phyloP scores from a whole-genome alignment of 768 basidiomycete genomes.

The Amanita thiersii region DNA sequence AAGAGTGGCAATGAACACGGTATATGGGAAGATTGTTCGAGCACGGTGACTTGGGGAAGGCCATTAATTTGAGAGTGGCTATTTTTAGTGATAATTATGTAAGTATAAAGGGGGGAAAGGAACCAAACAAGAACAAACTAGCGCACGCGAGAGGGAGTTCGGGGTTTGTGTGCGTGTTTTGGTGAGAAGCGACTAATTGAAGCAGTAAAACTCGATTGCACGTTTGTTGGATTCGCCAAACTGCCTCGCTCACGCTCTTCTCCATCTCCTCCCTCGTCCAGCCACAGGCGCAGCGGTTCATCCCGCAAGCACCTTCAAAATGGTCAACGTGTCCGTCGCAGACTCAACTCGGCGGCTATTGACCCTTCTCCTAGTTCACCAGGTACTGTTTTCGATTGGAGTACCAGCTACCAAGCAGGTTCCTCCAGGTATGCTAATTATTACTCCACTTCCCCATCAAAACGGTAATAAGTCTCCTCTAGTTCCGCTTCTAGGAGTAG shows the following conservation, averaged over 20 bases:
- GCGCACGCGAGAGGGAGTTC: conserved; percentile 5
- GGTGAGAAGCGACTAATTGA: background rate
- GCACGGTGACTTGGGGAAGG: too few species aligned
- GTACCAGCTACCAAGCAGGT: conserved; percentile 82
- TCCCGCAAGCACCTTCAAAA: conserved; percentile 27
- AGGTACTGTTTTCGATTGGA: conserved; percentile 51
- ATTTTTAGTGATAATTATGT: too few species aligned
- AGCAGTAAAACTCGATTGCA: background rate
- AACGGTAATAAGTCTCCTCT: background rate
- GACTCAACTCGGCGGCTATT: conserved; percentile 23
- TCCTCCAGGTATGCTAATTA: conserved; percentile 58
- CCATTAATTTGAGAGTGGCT: too few species aligned
- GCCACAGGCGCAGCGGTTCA: conserved; percentile 45
- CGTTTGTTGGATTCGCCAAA: conserved; percentile 20
- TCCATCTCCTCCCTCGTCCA: conserved; percentile 62
- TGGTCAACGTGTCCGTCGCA: conserved; percentile 25
- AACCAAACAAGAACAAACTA: too few species aligned
- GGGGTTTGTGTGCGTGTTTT: too few species aligned
- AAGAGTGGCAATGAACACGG: too few species aligned
- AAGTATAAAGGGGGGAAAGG: too few species aligned
- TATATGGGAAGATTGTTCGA: too few species aligned
- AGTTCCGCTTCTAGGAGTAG: conserved; percentile 46
- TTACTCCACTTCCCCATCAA: background rate
- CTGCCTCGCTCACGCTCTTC: conserved; percentile 78
- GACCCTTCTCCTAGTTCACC: conserved; percentile 15